Evolutionary conservation across 2,329 filamentous ascomycete species (phyloP), one percentile per base, ranked within the genome.

Genomic region (Neofusicoccum umdonicola): DNA sequence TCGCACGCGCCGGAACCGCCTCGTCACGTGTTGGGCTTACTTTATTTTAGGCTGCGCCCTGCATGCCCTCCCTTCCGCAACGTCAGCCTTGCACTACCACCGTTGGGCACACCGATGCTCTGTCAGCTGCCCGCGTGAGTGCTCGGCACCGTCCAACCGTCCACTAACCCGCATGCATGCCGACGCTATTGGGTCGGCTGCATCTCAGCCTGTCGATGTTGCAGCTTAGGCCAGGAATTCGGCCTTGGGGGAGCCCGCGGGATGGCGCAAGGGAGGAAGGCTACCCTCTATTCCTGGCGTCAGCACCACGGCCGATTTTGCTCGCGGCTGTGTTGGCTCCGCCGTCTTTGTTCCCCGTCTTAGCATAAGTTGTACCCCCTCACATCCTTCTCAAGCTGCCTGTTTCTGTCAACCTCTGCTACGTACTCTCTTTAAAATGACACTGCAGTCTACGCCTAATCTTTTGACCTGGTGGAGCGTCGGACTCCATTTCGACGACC

Each of bases 191-290:
- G 56, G 56, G n/a, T 41, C 5, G 56, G 31, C 56, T 47, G 56
- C 22, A 13, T 13, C 41, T 45, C 52, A 39, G 51, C 51, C 51
- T 52, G 12, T 17, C 13, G 35, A n/a, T 17, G 8, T 17, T 17
- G 4, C 22, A 34, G 54, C 41, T 42, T 44, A 12, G 41, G 41
- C 19, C 27, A 47, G n/a, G 41, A n/a, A 58, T 34, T 60, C 56
- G 56, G 56, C 56, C 56, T 60, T 60, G 56, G 27, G 56, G 41
- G 19, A 60, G 56, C 56, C 56, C 27, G 56, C 42, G 39, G 56
- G 41, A 47, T 37, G n/a, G n/a, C 56, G 41, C 42, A 60, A 60
- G 56, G 42, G 42, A 45, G 31, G 31, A 45, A 37, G 56, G 56
- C 42, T 60, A 19, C 19, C 42, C 41, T 35, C 41, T 58, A 58